A percentile compares a stretch with the other conserved stretches of the same genome.
Evolutionary conservation across 1,284 basidiomycete genomes (phyloP).

Genomic region (Leucoagaricus sp.): DNA sequence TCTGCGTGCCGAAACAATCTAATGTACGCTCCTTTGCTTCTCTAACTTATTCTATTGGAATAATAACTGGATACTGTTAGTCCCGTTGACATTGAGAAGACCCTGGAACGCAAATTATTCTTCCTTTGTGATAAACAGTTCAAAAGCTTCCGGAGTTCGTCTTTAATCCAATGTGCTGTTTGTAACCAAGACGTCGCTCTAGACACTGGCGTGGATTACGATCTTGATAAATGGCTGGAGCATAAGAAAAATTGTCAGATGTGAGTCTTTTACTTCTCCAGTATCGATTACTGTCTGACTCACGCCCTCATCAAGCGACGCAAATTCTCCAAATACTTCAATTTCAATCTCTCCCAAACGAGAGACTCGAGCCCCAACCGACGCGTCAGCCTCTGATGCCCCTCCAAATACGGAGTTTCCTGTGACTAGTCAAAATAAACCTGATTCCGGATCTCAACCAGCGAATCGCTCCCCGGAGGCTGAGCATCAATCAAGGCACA

Average conservation of each 20-base stretch:
- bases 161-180: constrained; percentile 48
- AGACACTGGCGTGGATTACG: constrained; percentile 52
- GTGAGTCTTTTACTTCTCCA: neutral
- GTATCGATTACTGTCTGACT: neutral
- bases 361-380: too few species aligned
- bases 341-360: too few species aligned
- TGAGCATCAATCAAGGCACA: neutral
- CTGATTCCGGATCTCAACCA: constrained; percentile 7
- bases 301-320: neutral
- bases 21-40: constrained; percentile 1
- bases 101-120: constrained; percentile 56
- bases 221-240: constrained; percentile 56
- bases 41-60: neutral
- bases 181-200: constrained; percentile 47
- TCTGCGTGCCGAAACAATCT: constrained; percentile 40
- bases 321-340: too few species aligned
- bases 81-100: constrained; percentile 56
- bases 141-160: constrained; percentile 40
- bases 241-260: constrained; percentile 44
- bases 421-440: constrained; percentile 15
- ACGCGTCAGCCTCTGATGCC: too few species aligned
- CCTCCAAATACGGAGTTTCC: constrained; percentile 8
- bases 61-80: constrained; percentile 26
- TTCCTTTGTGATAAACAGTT: constrained; percentile 63
- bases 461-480: neutral